Evolutionary conservation across 129 eudicot genomes (phyloP).

Genomic region (Centella asiatica): DNA sequence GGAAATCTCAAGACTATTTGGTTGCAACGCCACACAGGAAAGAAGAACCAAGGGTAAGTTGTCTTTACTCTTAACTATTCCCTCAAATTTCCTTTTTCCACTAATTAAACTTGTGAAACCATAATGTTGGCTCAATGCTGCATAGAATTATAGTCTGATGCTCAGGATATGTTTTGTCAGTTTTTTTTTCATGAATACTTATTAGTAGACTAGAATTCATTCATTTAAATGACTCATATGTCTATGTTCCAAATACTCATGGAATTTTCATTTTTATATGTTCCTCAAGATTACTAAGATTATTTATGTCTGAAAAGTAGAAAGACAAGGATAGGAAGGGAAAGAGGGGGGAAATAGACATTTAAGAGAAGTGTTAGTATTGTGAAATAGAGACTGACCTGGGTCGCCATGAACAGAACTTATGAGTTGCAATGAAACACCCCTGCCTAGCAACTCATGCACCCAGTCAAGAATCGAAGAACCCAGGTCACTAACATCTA

Average conservation of each 20-base stretch:
- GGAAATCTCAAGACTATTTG: neutral
- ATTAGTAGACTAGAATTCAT: neutral
- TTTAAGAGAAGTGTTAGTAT: neutral
- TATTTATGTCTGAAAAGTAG: too few relatives aligned
- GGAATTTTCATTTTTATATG: too few relatives aligned
- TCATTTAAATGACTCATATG: neutral
- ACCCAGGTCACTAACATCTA: constrained; percentile 36
- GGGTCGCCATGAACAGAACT: constrained; percentile 39
- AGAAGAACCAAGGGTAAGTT: too few relatives aligned
- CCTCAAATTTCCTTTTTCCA: neutral
- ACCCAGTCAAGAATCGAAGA: constrained; percentile 53
- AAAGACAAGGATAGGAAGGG: neutral
- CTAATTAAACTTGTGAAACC: neutral
- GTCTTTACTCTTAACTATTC: too few relatives aligned
- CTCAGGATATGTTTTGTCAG: too few relatives aligned
- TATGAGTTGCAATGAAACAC: constrained; percentile 58
- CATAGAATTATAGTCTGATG: too few relatives aligned
- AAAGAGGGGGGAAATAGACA: neutral
- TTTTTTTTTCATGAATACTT: neutral
- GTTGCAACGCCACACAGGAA: too few relatives aligned
- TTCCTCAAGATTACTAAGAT: too few relatives aligned
- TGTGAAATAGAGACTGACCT: constrained; percentile 16
- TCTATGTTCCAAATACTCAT: too few relatives aligned
- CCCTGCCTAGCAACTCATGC: constrained; percentile 47
- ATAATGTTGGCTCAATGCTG: too few relatives aligned